These are phyloP conservation scores for Sporormia fimetaria DNA, from an alignment of 495 filamentous ascomycete species.

Conservation along the genomic window DNA sequence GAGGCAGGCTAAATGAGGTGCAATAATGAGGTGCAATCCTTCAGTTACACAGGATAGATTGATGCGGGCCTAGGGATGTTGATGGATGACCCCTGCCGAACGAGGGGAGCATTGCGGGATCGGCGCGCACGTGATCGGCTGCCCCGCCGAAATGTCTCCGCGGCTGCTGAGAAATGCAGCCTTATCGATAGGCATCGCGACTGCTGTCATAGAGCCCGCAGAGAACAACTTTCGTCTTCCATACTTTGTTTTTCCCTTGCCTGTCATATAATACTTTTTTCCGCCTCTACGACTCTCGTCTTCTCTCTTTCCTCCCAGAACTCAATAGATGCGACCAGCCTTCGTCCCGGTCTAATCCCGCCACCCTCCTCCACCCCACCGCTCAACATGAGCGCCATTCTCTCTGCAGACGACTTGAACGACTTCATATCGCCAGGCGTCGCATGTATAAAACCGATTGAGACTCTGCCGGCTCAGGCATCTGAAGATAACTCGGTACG, in stretches of 20 bases:
- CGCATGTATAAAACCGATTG: conserved; percentile 95
- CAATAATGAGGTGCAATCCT: conserved; percentile 15
- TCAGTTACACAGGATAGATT: conserved; percentile 12
- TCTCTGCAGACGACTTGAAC: conserved; percentile 92
- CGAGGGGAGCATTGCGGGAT: too few species aligned
- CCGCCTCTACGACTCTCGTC: too few species aligned
- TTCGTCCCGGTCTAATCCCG: not conserved
- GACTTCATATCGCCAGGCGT: conserved; percentile 98
- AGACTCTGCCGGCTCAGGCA: conserved; percentile 60
- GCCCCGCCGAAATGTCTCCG: conserved; percentile 6
- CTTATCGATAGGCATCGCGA: conserved; percentile 17
- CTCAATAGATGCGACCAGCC: too few species aligned
- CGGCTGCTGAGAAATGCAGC: conserved; percentile 13
- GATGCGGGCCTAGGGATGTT: conserved; percentile 8
- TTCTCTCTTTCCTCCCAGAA: too few species aligned
- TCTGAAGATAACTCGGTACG: conserved; percentile 25
- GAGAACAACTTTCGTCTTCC: too few species aligned
- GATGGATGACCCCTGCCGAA: too few species aligned
- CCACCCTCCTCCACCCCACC: not conserved
- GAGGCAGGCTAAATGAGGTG: conserved; percentile 23
- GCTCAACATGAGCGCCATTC: conserved; percentile 74
- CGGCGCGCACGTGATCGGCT: conserved; percentile 1
- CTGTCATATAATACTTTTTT: too few species aligned
- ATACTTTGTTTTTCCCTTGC: too few species aligned
- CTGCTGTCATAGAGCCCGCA: too few species aligned